Base-by-base conservation (phyloP, 2,329 filamentous ascomycete genomes). In the Fusarium praegraminearum region DNA sequence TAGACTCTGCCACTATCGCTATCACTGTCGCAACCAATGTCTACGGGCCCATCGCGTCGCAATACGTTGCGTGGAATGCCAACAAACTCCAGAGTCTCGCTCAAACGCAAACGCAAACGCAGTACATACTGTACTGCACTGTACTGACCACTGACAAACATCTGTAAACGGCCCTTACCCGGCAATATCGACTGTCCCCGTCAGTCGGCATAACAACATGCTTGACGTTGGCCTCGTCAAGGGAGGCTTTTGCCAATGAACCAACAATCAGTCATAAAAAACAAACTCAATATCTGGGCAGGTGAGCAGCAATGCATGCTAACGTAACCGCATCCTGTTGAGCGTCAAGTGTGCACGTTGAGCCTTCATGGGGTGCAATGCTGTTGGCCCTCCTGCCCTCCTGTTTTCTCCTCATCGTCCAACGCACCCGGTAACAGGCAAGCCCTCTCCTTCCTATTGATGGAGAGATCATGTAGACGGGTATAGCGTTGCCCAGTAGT, bases 171-270 rank as follows among this genome's bases (percentile, higher is more conserved):
- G 44, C 11, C 44, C 15, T 32, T 22, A 16, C 4, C 44, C 44
- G 26, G 44, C 44, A 16, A 32, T 46, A 20, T 16, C n/a, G 15
- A 32, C 44, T 32, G n/a, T 44, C 24, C 26, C 40, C 22, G 26
- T 52, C 24, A 67, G 44, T 69, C 62, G 67, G 66, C 44, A 44
- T 54, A 46, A 70, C 38, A 52, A 52, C 22, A 30, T 46, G 36
- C 66, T 60, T 70, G 40, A 58, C 56, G 67, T 70, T 66, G 26
- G 26, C 35, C 50, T 36, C 50, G 28, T 61, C 18, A 36, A 54
- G 40, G 51, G 43, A 69, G 49, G 51, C 24, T 66, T 55, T 55
- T 65, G 38, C 43, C 22, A 40, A 47, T 33, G 33, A 49, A 50
- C 62, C 62, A 43, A 51, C 30, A 51, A 63, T 28, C 46, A 45